Evolutionary conservation across 306 rosid genomes (phyloP).

Genomic region (Cercis canadensis): DNA sequence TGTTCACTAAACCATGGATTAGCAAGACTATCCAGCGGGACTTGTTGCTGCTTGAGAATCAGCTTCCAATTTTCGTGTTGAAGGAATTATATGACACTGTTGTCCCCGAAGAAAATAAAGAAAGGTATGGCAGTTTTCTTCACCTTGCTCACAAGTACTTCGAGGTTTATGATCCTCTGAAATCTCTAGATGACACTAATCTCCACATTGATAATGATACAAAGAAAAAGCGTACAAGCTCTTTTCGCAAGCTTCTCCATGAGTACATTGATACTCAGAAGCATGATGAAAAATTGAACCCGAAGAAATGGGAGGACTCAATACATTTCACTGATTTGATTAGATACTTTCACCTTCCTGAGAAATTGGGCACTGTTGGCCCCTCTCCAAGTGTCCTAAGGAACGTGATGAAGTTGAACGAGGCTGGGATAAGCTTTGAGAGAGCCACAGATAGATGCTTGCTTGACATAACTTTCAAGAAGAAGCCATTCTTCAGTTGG

Average conservation of each 20-base stretch:
- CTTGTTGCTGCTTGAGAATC: slow-evolving; percentile 60
- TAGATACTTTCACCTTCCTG: slow-evolving; percentile 41
- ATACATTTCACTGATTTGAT: slow-evolving; percentile 59
- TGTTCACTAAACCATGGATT: slow-evolving; percentile 52
- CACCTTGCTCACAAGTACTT: slow-evolving; percentile 22
- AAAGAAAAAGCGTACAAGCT: no score
- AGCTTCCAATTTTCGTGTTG: slow-evolving; percentile 55
- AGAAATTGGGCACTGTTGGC: background rate
- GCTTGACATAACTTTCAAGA: background rate
- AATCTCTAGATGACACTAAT: no score
- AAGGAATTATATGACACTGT: slow-evolving; percentile 33
- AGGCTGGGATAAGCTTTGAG: slow-evolving; percentile 29
- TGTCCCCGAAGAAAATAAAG: slow-evolving; percentile 27
- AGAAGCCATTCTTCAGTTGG: background rate
- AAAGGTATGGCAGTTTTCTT: background rate
- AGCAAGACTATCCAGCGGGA: slow-evolving; percentile 42
- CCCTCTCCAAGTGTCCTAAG: background rate
- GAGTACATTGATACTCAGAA: slow-evolving; percentile 31
- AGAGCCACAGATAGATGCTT: background rate
- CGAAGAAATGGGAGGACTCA: slow-evolving; percentile 18
- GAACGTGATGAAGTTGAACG: slow-evolving; percentile 25
- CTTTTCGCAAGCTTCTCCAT: background rate
- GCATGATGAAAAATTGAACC: background rate
- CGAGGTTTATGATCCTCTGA: background rate
- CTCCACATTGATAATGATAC: no score